Evolutionary conservation across 1,139 yeast species (phyloP).

Genomic region (Yamadazyma sp.): DNA sequence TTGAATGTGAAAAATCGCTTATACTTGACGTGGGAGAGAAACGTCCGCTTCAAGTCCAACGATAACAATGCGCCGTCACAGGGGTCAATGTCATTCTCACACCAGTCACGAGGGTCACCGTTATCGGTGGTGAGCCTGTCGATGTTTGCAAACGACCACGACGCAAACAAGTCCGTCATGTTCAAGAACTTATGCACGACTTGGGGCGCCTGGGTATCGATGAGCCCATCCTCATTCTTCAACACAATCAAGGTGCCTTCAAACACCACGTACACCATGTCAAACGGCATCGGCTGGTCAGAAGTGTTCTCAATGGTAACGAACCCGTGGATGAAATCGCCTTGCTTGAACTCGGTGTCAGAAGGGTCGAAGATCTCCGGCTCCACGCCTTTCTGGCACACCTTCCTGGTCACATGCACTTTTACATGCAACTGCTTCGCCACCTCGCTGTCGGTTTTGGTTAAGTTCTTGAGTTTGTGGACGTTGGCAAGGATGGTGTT

Average conservation of each 20-base stretch:
- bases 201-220: conserved; percentile 28
- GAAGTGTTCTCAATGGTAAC: conserved; percentile 36
- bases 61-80: conserved; percentile 39
- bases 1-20: conserved; percentile 45
- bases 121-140: conserved; percentile 45
- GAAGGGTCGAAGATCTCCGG: conserved; percentile 33
- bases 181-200: conserved; percentile 37
- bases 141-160: conserved; percentile 49
- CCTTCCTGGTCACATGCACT: conserved; percentile 39
- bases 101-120: conserved; percentile 53
- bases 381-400: conserved; percentile 42
- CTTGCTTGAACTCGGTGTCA: conserved; percentile 35
- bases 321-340: conserved; percentile 41
- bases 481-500: conserved; percentile 46
- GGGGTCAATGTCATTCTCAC: conserved; percentile 49
- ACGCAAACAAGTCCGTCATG: conserved; percentile 48
- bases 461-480: conserved; percentile 38
- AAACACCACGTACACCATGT: conserved; percentile 40
- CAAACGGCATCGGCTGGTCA: conserved; percentile 32
- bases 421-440: conserved; percentile 31
- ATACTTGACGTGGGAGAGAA: conserved; percentile 41
- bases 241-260: conserved; percentile 35
- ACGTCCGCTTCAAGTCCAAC: conserved; percentile 37
- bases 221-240: conserved; percentile 28
- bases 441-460: conserved; percentile 25